Evolutionary conservation across 2,329 filamentous ascomycete genomes (phyloP).

Genomic region (Sporothrix variecibatus): DNA sequence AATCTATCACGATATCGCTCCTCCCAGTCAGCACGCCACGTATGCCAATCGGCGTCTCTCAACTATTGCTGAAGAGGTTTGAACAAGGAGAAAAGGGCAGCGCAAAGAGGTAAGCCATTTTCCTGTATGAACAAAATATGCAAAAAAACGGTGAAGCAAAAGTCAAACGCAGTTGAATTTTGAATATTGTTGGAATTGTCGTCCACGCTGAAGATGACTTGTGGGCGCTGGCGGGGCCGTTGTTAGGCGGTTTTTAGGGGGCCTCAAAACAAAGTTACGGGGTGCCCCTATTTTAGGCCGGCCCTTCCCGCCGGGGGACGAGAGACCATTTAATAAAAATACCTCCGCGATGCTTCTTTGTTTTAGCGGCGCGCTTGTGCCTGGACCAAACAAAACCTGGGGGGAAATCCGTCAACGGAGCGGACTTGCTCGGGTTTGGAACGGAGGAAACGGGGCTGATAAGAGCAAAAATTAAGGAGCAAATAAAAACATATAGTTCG

Average conservation of each 20-base stretch:
- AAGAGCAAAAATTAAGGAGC: not conserved
- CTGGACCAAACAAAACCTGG: not conserved
- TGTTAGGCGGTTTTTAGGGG: not conserved
- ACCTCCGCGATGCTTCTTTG: not conserved
- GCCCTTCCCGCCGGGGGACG: not conserved
- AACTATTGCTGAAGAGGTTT: not conserved
- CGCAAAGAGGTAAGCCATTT: not conserved
- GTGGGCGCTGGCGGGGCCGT: not conserved
- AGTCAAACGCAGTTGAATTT: not conserved
- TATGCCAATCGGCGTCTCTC: not conserved
- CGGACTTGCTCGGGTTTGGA: not conserved
- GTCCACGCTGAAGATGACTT: not conserved
- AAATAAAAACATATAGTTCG: not conserved
- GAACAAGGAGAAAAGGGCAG: not conserved
- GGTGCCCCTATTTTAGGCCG: not conserved
- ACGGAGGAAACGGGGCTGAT: not conserved
- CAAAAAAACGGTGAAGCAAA: too few species aligned
- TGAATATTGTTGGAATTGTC: not conserved
- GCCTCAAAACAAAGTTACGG: not conserved
- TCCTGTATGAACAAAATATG: not conserved
- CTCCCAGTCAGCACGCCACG: not conserved
- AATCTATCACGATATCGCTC: not conserved
- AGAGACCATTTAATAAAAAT: not conserved
- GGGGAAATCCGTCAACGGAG: not conserved
- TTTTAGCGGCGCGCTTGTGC: slow-evolving; percentile 8